A percentile compares a stretch with the other conserved stretches of the same genome.
Conservation (phyloP, 371 early-diverging fungal species). For the Circinella minor region DNA sequence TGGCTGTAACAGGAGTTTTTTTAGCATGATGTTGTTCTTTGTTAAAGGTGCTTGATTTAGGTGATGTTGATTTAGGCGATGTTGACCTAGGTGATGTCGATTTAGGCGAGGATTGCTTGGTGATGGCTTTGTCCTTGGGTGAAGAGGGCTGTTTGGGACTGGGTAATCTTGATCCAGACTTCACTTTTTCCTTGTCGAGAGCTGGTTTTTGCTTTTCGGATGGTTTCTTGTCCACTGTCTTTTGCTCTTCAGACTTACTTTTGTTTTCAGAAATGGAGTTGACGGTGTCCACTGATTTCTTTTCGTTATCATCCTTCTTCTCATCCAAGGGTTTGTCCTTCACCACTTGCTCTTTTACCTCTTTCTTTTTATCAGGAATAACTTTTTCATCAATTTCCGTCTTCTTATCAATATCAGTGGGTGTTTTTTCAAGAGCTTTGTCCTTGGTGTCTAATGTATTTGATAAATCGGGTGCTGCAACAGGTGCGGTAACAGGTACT, state of each 20-base stretch:
- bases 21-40: background rate
- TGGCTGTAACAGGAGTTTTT: background rate
- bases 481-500: no score
- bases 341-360: no score
- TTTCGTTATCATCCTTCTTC: background rate
- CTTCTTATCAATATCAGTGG: background rate
- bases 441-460: background rate
- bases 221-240: background rate
- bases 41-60: background rate
- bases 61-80: background rate
- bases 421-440: background rate
- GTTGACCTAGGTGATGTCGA: background rate
- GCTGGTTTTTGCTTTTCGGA: slow-evolving; percentile 1
- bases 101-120: slow-evolving; percentile 7
- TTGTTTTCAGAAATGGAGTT: background rate
- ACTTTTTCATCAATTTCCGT: background rate
- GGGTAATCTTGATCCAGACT: background rate
- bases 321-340: background rate
- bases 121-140: background rate
- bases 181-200: background rate
- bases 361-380: background rate
- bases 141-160: background rate
- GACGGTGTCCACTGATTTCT: background rate
- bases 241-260: background rate
- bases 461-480: no score